Evolutionary conservation across 225 moss, liverwort and hornwort genomes (phyloP), one percentile per base, ranked within the genome.

Genomic region (Neckera pumila): DNA sequence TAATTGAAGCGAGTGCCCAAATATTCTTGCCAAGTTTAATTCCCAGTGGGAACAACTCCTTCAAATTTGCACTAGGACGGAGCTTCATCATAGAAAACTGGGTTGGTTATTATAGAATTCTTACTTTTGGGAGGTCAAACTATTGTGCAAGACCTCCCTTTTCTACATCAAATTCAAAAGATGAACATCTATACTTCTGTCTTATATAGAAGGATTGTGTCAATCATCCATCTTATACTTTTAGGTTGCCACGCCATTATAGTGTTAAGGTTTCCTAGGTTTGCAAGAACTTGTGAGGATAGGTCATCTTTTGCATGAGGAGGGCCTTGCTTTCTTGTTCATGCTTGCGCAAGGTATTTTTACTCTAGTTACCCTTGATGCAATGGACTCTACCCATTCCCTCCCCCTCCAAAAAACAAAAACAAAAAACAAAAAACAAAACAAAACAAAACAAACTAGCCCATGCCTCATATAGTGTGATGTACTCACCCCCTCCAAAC

Each of bases 181-280:
- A 70, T 70, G 14, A 30, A 45, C 28, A 28, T 10, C 0, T 17
- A 0, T 11, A 30, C 10, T 45, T 73, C 2, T 17, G 3, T 73
- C 10, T 31, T 47, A 47, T 1, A 74, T 47, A 18, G 2, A 73
- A 47, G 7, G 11, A 74, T 47, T 45, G 0, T 18, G 0, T 47
- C 45, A 45, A 0, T 18, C 47, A 45, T 74, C 11, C 18, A 47
- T 17, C 6, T 3, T 1, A 28, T 4, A 17, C 3, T 30, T 73
- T 45, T 17, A 11, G 28, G 10, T 0, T 0, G 1, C 11, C 3
- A 7, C 0, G 0, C 30, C 1, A 2, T 74, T 47, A 9, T 1
- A 45, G 2, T 4, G 2, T 28, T 11, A 19, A 31, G 5, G 5
- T 49, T 18, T 31, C 0, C 1, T 31, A 6, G 19, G 7, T 31